phyloP scores from a whole-genome alignment of 208 protist species.

The Leishmania gerbilli region DNA sequence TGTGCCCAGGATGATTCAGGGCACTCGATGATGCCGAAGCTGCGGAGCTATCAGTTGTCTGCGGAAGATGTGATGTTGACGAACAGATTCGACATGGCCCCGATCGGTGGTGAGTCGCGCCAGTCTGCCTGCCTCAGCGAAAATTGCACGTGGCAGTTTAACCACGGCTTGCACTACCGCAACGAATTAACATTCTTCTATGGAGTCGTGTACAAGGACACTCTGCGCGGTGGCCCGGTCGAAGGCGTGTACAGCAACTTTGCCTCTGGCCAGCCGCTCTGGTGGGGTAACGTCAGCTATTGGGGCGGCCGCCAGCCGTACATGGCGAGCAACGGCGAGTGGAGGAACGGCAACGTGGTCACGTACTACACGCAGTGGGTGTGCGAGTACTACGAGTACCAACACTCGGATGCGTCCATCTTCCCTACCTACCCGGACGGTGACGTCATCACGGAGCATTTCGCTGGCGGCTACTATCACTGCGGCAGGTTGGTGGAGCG shows the following conservation, averaged over 20 bases:
- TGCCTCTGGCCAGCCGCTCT: constrained; percentile 21
- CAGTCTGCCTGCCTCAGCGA: constrained; percentile 41
- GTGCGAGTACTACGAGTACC: constrained; percentile 67
- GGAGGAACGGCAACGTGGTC: constrained; percentile 49
- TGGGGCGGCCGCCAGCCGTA: constrained; percentile 44
- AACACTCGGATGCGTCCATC: constrained; percentile 40
- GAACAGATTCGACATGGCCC: constrained; percentile 32
- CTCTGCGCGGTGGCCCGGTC: constrained; percentile 15
- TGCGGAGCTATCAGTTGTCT: constrained; percentile 29
- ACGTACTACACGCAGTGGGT: constrained; percentile 56
- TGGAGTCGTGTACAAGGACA: constrained; percentile 40
- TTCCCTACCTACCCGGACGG: constrained; percentile 62
- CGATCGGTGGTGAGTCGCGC: constrained; percentile 51
- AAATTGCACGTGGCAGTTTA: constrained; percentile 60
- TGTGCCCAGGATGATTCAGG: constrained; percentile 34
- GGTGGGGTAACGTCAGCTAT: constrained; percentile 53
- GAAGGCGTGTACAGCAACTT: constrained; percentile 42
- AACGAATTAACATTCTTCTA: constrained; percentile 58
- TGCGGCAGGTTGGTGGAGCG: constrained; percentile 37
- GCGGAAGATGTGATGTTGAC: constrained; percentile 19
- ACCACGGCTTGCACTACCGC: constrained; percentile 50
- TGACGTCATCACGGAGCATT: constrained; percentile 32
- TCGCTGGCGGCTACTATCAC: constrained; percentile 23
- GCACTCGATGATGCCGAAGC: constrained; percentile 72
- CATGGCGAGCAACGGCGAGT: constrained; percentile 40